Percentiles rank a stretch among this genome's conserved stretches.
These are phyloP conservation scores for Populus nigra DNA, from an alignment of 345 rosid species.

Conservation along the genomic window DNA sequence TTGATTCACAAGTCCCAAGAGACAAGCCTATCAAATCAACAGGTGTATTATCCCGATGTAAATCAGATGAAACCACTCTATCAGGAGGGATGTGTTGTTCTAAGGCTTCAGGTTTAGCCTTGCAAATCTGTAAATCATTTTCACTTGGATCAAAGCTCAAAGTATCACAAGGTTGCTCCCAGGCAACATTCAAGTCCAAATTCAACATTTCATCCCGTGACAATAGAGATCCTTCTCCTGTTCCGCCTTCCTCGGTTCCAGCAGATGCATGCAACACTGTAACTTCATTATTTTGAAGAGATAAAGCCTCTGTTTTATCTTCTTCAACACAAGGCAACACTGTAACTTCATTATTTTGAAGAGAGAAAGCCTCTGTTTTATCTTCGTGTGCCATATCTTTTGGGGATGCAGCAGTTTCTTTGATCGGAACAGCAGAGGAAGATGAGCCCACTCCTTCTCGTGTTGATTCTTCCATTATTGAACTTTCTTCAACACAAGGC, in stretches of 20 bases:
- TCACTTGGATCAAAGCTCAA: conserved; percentile 16
- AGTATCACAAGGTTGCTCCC: conserved; percentile 42
- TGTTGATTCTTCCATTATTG: conserved; percentile 15
- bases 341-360: conserved; percentile 11
- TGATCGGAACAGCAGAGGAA: background rate
- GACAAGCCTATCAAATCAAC: conserved; percentile 8
- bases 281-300: conserved; percentile 16
- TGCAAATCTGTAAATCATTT: conserved; percentile 6
- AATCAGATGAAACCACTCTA: conserved; percentile 24
- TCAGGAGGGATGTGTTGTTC: background rate
- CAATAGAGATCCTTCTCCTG: conserved; percentile 14
- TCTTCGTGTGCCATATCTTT: conserved; percentile 23
- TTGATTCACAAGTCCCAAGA: conserved; percentile 5
- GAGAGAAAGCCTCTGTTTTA: conserved; percentile 23
- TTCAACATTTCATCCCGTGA: conserved; percentile 29
- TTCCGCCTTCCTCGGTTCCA: background rate
- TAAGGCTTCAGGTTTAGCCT: background rate
- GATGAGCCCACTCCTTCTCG: conserved; percentile 16
- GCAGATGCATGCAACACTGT: conserved; percentile 18
- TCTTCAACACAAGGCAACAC: too few species aligned
- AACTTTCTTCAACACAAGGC: conserved; percentile 12
- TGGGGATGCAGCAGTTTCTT: conserved; percentile 3
- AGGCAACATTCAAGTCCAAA: conserved; percentile 56
- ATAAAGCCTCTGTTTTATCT: conserved; percentile 22
- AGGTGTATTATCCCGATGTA: background rate